A percentile compares a stretch with the other conserved stretches of the same genome.
These are phyloP conservation scores for Aspergillus caelatus DNA, from an alignment of 2,329 filamentous ascomycete species.

Conservation along the genomic window DNA sequence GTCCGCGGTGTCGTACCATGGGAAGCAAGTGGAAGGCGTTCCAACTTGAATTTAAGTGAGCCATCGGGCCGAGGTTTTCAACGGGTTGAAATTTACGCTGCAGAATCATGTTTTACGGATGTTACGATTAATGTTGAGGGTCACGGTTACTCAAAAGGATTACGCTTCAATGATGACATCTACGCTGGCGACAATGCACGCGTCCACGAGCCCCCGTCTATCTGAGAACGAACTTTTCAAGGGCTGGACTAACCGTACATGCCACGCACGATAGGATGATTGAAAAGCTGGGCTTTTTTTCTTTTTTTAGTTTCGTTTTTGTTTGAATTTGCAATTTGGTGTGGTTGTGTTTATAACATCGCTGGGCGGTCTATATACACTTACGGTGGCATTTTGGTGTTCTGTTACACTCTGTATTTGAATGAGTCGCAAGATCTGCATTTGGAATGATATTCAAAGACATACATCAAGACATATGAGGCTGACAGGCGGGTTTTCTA, in stretches of 20 bases:
- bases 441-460: constrained; percentile 3
- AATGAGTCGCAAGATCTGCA: neutral
- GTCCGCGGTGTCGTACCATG: constrained; percentile 49
- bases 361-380: constrained; percentile 25
- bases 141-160: constrained; percentile 22
- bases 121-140: constrained; percentile 32
- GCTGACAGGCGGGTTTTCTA: neutral
- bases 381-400: constrained; percentile 22
- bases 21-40: constrained; percentile 53
- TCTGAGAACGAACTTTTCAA: neutral
- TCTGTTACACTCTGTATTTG: constrained; percentile 9
- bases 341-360: constrained; percentile 12
- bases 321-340: constrained; percentile 11
- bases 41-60: constrained; percentile 51
- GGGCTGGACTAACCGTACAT: neutral
- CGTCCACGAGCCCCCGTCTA: neutral
- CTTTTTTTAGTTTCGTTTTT: constrained; percentile 6
- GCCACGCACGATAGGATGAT: constrained; percentile 11
- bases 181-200: constrained; percentile 10
- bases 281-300: constrained; percentile 33
- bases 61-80: neutral
- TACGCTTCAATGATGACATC: constrained; percentile 26
- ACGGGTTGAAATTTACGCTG: neutral
- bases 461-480: neutral
- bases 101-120: constrained; percentile 29